Evolutionary conservation across 192 early-diverging fungal species (phyloP).

Genomic region (Umbelopsis ramanniana): DNA sequence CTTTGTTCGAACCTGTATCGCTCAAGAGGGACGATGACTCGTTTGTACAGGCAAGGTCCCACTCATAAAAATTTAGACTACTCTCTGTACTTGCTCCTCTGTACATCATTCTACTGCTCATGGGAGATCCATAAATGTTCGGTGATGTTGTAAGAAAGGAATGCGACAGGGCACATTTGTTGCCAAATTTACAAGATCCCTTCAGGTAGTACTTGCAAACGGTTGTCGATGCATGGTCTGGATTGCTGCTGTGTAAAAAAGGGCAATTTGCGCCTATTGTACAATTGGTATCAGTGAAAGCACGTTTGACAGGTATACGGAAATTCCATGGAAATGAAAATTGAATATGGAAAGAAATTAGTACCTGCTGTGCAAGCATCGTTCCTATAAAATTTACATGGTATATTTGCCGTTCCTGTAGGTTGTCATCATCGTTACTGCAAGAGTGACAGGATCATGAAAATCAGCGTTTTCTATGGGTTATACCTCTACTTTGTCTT

Average conservation of each 20-base stretch:
- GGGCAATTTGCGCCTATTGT: constrained; percentile 59
- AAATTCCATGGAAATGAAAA: no score
- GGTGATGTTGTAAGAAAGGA: neutral
- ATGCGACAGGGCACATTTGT: constrained; percentile 70
- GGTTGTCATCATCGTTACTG: neutral
- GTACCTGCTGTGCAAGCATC: constrained; percentile 71
- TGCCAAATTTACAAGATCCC: constrained; percentile 80
- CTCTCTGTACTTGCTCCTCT: constrained; percentile 3
- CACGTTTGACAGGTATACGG: no score
- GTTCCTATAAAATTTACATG: constrained; percentile 81
- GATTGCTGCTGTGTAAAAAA: constrained; percentile 71
- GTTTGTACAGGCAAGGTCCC: neutral
- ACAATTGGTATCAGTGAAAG: neutral
- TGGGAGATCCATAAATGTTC: neutral
- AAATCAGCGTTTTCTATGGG: neutral
- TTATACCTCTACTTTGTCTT: neutral
- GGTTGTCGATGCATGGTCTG: constrained; percentile 55
- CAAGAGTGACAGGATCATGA: neutral
- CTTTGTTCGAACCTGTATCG: neutral
- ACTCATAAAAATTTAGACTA: neutral
- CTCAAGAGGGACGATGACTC: neutral
- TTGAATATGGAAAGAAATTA: no score
- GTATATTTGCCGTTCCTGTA: constrained; percentile 55
- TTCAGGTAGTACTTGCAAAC: constrained; percentile 80
- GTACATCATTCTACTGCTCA: neutral